Evolutionary conservation across 345 rosid genomes (phyloP), one percentile per base, ranked within the genome.

Genomic region (Aquilaria malaccensis): DNA sequence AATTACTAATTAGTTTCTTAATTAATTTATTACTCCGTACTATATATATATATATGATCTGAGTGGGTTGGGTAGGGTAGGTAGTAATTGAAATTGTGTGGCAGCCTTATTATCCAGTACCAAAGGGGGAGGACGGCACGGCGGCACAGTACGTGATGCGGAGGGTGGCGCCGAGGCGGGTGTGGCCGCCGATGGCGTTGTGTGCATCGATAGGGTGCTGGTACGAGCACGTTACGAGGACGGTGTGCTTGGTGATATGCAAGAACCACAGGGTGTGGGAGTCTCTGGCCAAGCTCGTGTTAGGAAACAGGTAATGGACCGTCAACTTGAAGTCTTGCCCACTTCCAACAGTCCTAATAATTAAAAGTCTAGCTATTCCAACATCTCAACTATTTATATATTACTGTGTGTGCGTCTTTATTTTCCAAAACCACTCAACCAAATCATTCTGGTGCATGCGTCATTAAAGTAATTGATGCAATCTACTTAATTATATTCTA

Each of bases 201-300:
- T 96, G 88, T 11, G 83, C 97, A 30, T 95, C 99, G 3, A 70
- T 95, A 41, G 96, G 85, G 22, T 82, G 95, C 74, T 91, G 99
- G 97, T 95, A 95, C 58, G 99, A 95, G 82, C 99, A 95, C 70
- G 76, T 95, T 55, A 70, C 81, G 58, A 81, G 97, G 67, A 86
- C 97, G 32, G 67, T 88, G 51, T 88, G 96, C 81, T 74, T 95
- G 58, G 79, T 95, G 12, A 78, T 91, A 9, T 81, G 96, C 86
- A 95, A 91, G 78, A 85, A 95, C 68, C 99, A 95, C 67, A 83
- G 95, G 58, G 45, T 86, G 45, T 88, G 90, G 89, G 96, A 91
- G 64, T 91, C 82, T 72, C 84, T 95, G 51, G 65, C 85, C 76
- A 88, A 73, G 74, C 85, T 88, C 10, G 67, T 91, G 68, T 79